Conservation (phyloP, 1,139 yeast genomes). For the Kazachstania sp. region DNA sequence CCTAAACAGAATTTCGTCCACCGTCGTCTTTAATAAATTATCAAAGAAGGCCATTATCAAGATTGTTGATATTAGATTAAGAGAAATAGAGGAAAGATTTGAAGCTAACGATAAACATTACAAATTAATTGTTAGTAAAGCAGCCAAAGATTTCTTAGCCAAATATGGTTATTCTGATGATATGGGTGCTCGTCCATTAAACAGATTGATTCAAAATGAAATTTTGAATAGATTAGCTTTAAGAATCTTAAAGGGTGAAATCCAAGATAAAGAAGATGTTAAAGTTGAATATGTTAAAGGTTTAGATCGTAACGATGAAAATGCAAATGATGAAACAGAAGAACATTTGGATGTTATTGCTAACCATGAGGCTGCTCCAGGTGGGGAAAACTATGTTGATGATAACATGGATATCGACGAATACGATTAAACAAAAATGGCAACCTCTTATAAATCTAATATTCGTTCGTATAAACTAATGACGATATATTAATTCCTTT, state of each 20-base stretch:
- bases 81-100: constrained; percentile 79
- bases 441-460: no score
- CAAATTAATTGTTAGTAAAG: constrained; percentile 57
- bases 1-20: constrained; percentile 88
- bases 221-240: constrained; percentile 82
- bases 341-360: constrained; percentile 73
- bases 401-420: constrained; percentile 43
- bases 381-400: constrained; percentile 41
- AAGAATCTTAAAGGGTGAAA: constrained; percentile 77
- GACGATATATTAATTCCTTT: no score
- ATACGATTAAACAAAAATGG: background rate
- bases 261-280: constrained; percentile 79
- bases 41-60: constrained; percentile 86
- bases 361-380: constrained; percentile 58
- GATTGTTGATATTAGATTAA: constrained; percentile 77
- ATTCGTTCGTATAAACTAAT: no score
- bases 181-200: constrained; percentile 95
- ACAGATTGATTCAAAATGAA: constrained; percentile 84
- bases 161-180: constrained; percentile 84
- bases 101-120: constrained; percentile 73
- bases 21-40: constrained; percentile 84
- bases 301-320: constrained; percentile 64
- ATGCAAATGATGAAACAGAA: constrained; percentile 40
- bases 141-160: constrained; percentile 73
- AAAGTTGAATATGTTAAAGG: constrained; percentile 50